Percentiles rank a stretch among this genome's conserved stretches.
Evolutionary conservation across 176 grass and related monocot species (phyloP).

Genomic region (Otatea glauca): DNA sequence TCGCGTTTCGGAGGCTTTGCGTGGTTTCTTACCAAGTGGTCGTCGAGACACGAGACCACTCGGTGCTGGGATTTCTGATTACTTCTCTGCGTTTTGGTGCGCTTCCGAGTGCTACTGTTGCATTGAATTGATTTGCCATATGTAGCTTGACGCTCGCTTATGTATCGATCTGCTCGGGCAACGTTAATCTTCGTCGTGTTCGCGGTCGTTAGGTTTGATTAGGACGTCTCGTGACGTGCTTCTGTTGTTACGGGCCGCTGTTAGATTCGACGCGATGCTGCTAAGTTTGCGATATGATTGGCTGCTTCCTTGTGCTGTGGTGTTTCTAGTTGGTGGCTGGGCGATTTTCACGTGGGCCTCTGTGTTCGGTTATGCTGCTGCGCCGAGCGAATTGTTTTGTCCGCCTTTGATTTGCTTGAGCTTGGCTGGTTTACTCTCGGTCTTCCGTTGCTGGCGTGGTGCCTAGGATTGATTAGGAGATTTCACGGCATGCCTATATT

Average conservation of each 20-base stretch:
- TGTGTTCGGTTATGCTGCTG: background rate
- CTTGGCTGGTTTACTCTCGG: background rate
- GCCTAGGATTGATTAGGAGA: constrained; percentile 17
- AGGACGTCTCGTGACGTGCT: constrained; percentile 42
- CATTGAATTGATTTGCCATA: constrained; percentile 1
- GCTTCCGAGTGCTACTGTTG: background rate
- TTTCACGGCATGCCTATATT: background rate
- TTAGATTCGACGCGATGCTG: constrained; percentile 16
- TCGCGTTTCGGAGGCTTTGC: background rate
- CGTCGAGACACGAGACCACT: too few relatives aligned
- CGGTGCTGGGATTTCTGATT: background rate
- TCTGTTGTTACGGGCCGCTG: background rate
- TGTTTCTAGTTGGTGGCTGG: constrained; percentile 34
- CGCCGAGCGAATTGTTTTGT: background rate
- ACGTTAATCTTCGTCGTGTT: background rate
- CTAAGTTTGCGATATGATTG: background rate
- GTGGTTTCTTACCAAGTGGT: background rate
- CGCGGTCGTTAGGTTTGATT: constrained; percentile 37
- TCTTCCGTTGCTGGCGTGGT: background rate
- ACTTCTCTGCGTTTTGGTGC: background rate
- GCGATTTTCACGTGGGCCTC: constrained; percentile 3
- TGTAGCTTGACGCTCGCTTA: background rate
- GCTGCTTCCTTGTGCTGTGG: background rate
- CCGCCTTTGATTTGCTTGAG: constrained; percentile 5
- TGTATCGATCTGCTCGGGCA: constrained; percentile 17